A percentile compares a stretch with the other conserved stretches of the same genome.
phyloP scores from a whole-genome alignment of 495 filamentous ascomycete species.

The Hypoxylon cercidicola region DNA sequence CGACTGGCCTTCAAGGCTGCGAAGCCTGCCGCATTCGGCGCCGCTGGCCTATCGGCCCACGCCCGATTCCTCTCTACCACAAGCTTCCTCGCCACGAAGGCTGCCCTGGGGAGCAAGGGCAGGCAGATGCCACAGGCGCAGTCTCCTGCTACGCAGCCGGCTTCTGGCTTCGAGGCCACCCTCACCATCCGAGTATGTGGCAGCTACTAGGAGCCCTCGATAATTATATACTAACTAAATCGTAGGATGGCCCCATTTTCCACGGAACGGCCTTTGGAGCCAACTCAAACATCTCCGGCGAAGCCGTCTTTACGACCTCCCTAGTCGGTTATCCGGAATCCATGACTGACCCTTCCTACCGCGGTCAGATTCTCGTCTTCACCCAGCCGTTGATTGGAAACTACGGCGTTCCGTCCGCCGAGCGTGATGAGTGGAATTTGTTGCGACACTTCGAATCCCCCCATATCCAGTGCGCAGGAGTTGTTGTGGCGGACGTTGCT shows the following conservation, averaged over 20 bases:
- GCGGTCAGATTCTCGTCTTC: conserved; percentile 97
- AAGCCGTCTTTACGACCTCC: conserved; percentile 95
- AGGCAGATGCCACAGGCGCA: conserved; percentile 61
- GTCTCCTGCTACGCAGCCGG: conserved; percentile 64
- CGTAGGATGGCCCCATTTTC: conserved; percentile 87
- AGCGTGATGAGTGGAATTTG: conserved; percentile 79
- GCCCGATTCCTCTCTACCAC: conserved; percentile 66
- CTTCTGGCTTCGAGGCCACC: conserved; percentile 78
- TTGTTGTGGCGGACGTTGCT: conserved; percentile 95
- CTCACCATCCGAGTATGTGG: conserved; percentile 86
- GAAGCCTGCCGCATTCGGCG: conserved; percentile 54
- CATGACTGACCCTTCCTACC: conserved; percentile 98
- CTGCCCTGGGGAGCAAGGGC: conserved; percentile 70
- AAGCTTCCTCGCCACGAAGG: conserved; percentile 48
- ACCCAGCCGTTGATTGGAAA: conserved; percentile 99
- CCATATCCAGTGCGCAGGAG: conserved; percentile 92
- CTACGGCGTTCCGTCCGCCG: conserved; percentile 88
- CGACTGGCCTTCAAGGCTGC: conserved; percentile 68
- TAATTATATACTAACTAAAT: conserved; percentile 17
- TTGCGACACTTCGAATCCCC: conserved; percentile 96
- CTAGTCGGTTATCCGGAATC: conserved; percentile 97
- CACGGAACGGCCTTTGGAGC: conserved; percentile 93
- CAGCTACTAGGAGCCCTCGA: background rate
- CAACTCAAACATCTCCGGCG: conserved; percentile 89
- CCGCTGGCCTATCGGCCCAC: conserved; percentile 50